phyloP scores from a whole-genome alignment of 768 basidiomycete species.

The Pleurotus eryngii region DNA sequence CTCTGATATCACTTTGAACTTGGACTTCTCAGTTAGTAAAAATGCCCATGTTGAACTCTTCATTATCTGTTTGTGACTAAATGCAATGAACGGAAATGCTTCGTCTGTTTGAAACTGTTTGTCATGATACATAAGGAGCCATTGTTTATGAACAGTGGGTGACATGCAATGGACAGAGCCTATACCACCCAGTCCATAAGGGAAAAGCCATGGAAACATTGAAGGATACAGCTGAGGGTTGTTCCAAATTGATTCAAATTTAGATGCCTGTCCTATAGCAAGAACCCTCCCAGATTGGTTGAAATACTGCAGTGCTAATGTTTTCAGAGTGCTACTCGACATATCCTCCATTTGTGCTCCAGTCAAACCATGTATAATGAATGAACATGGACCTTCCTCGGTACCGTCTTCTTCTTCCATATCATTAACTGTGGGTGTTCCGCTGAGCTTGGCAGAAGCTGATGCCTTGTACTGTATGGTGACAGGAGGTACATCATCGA shows the following conservation, averaged over 20 bases:
- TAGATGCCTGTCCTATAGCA: conserved; percentile 21
- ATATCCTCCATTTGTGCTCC: conserved; percentile 14
- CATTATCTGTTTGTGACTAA: conserved; percentile 36
- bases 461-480: conserved; percentile 17
- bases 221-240: conserved; percentile 31
- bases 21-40: conserved; percentile 12
- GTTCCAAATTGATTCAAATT: conserved; percentile 26
- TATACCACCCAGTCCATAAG: conserved; percentile 35
- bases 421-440: conserved; percentile 24
- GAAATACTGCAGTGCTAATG: conserved; percentile 24
- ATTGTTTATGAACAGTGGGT: conserved; percentile 19
- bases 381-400: conserved; percentile 17
- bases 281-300: conserved; percentile 21
- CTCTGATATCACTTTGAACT: conserved; percentile 15
- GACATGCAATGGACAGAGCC: conserved; percentile 19
- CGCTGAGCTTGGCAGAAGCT: conserved; percentile 17
- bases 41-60: conserved; percentile 11
- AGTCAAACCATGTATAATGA: conserved; percentile 23
- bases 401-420: conserved; percentile 16
- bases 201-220: conserved; percentile 40
- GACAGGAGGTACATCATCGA: conserved; percentile 18
- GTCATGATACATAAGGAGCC: conserved; percentile 35
- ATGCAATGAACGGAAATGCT: conserved; percentile 33
- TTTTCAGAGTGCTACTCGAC: conserved; percentile 13
- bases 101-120: conserved; percentile 35